These are phyloP conservation scores for Teratosphaeria destructans DNA, from an alignment of 2,329 filamentous ascomycete genomes.

Conservation along the genomic window DNA sequence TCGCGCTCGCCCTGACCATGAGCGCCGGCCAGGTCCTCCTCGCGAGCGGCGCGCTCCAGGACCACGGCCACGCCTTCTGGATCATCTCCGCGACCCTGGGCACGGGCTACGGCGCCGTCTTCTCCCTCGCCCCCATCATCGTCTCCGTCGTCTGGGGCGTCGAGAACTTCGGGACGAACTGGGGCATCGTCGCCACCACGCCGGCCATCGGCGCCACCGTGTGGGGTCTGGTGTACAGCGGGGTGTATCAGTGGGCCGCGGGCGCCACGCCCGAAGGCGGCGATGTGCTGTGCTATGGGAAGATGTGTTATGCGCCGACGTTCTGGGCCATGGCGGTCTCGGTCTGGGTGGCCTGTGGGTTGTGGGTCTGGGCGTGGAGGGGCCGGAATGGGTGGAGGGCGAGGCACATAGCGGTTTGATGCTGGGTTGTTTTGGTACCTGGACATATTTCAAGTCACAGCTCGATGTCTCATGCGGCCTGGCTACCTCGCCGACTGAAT, in stretches of 20 bases:
- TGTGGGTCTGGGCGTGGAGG: conserved; percentile 74
- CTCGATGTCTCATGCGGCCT: background rate
- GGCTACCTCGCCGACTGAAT: too few relatives aligned
- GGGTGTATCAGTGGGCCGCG: conserved; percentile 62
- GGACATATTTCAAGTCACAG: background rate
- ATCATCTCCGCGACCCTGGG: conserved; percentile 75
- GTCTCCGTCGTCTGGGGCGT: conserved; percentile 97
- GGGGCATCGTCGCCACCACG: conserved; percentile 87
- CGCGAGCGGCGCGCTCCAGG: conserved; percentile 63
- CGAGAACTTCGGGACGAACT: conserved; percentile 97
- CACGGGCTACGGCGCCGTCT: conserved; percentile 84
- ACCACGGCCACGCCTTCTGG: conserved; percentile 71
- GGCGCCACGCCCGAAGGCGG: conserved; percentile 27
- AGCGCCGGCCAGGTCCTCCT: conserved; percentile 66
- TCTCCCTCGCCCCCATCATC: conserved; percentile 81
- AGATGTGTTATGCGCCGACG: conserved; percentile 65
- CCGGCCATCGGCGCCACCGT: conserved; percentile 79
- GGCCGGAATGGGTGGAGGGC: conserved; percentile 64
- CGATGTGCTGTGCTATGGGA: conserved; percentile 65
- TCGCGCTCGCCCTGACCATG: conserved; percentile 63
- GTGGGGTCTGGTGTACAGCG: conserved; percentile 84
- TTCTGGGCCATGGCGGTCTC: conserved; percentile 81
- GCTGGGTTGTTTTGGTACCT: background rate
- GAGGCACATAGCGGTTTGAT: conserved; percentile 58
- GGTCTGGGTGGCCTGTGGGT: conserved; percentile 63